Evolutionary conservation across 73 alveolate genomes (phyloP).

Genomic region (Breviolum minutum): DNA sequence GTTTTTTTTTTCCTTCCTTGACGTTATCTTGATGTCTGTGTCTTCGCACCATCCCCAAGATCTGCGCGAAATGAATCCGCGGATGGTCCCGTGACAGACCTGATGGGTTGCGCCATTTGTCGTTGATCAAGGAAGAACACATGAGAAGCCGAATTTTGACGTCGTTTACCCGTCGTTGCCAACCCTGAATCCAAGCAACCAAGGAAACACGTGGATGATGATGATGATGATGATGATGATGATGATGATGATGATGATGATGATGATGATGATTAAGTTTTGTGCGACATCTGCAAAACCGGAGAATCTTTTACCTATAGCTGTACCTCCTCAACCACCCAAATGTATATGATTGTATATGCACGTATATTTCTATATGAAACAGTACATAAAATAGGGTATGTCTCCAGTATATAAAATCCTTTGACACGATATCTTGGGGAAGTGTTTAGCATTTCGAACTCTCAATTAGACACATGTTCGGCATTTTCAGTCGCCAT

Average conservation of each 20-base stretch:
- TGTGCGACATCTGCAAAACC: background rate
- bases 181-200: background rate
- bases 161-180: background rate
- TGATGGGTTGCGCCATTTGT: background rate
- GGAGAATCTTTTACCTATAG: background rate
- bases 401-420: too few species aligned
- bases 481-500: too few species aligned
- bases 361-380: background rate
- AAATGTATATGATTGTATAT: background rate
- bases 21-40: background rate
- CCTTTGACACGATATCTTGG: background rate
- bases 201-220: background rate
- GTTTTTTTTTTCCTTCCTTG: background rate
- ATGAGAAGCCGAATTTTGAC: background rate
- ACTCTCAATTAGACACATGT: too few species aligned
- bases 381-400: too few species aligned
- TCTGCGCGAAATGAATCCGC: constrained; percentile 61
- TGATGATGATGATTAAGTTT: background rate
- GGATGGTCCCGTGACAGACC: constrained; percentile 36
- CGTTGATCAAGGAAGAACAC: too few species aligned
- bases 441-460: too few species aligned
- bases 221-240: too few species aligned
- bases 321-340: background rate
- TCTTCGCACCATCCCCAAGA: constrained; percentile 36
- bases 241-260: too few species aligned